phyloP scores from a whole-genome alignment of 495 filamentous ascomycete genomes.

The Xylaria venustula region DNA sequence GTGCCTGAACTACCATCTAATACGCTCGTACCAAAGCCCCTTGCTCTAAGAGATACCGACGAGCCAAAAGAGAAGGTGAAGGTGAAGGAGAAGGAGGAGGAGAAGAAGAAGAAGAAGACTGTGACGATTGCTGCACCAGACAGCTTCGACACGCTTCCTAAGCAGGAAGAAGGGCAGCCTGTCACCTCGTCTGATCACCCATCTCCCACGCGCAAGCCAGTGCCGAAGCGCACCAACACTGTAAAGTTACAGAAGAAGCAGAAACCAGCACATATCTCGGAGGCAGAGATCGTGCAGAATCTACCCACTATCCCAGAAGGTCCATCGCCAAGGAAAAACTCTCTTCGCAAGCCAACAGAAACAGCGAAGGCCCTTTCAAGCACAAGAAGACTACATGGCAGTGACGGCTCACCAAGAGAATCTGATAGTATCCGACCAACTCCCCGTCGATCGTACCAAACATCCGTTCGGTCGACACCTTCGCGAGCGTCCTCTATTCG shows the following conservation, averaged over 20 bases:
- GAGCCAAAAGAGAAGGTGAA: slow-evolving; percentile 5
- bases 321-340: slow-evolving; percentile 40
- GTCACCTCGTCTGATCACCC: slow-evolving; percentile 9
- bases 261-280: slow-evolving; percentile 4
- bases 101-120: slow-evolving; percentile 15
- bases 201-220: slow-evolving; percentile 20
- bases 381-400: slow-evolving; percentile 4
- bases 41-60: slow-evolving; percentile 19
- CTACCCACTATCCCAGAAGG: slow-evolving; percentile 47
- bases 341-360: slow-evolving; percentile 20
- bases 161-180: slow-evolving; percentile 29
- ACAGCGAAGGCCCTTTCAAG: slow-evolving; percentile 7
- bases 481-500: slow-evolving; percentile 42
- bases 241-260: slow-evolving; percentile 48
- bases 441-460: slow-evolving; percentile 45
- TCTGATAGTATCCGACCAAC: slow-evolving; percentile 34
- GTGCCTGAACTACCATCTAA: slow-evolving; percentile 15
- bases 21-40: slow-evolving; percentile 28
- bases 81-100: slow-evolving; percentile 14
- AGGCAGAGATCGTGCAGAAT: slow-evolving; percentile 17
- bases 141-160: slow-evolving; percentile 27
- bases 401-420: slow-evolving; percentile 37
- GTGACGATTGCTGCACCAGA: slow-evolving; percentile 31
- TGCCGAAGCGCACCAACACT: slow-evolving; percentile 23
- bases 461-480: slow-evolving; percentile 45